Conservation (phyloP, 2,329 filamentous ascomycete genomes). For the Beauveria medogensis region DNA sequence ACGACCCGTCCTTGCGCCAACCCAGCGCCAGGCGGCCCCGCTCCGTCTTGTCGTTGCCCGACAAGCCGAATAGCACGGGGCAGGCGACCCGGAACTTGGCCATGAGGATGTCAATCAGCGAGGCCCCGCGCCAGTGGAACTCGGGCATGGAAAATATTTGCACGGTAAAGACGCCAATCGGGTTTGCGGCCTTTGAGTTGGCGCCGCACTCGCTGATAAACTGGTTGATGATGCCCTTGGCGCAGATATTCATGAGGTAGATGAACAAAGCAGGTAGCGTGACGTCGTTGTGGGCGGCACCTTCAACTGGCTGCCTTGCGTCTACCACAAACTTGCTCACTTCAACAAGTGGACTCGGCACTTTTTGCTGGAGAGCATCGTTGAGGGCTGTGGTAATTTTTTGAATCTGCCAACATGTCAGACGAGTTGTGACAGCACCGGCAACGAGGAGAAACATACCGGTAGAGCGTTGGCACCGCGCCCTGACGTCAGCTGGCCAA, state of each 20-base stretch:
- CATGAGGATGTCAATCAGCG: conserved; percentile 75
- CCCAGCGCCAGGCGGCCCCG: conserved; percentile 61
- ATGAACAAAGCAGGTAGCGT: conserved; percentile 58
- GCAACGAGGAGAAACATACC: conserved; percentile 22
- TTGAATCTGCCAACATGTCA: conserved; percentile 22
- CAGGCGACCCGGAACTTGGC: conserved; percentile 75
- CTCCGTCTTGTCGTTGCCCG: conserved; percentile 65
- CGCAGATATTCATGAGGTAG: conserved; percentile 68
- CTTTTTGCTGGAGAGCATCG: conserved; percentile 41
- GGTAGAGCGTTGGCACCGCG: conserved; percentile 48
- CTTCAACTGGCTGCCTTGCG: conserved; percentile 38
- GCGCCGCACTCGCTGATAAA: conserved; percentile 59
- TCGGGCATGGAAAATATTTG: conserved; percentile 64
- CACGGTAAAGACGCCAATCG: conserved; percentile 68
- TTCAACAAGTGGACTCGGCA: conserved; percentile 46
- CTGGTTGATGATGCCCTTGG: conserved; percentile 65
- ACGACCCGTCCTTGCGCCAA: conserved; percentile 57
- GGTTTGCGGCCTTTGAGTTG: conserved; percentile 60
- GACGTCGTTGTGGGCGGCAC: conserved; percentile 41
- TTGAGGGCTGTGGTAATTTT: conserved; percentile 37
- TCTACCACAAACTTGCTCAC: conserved; percentile 45
- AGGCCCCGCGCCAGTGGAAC: conserved; percentile 58
- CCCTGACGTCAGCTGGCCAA: conserved; percentile 65
- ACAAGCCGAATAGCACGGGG: conserved; percentile 78
- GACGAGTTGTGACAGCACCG: not conserved